These are phyloP conservation scores for Tetrahymena borealis DNA, from an alignment of 73 alveolate genomes.

Conservation along the genomic window DNA sequence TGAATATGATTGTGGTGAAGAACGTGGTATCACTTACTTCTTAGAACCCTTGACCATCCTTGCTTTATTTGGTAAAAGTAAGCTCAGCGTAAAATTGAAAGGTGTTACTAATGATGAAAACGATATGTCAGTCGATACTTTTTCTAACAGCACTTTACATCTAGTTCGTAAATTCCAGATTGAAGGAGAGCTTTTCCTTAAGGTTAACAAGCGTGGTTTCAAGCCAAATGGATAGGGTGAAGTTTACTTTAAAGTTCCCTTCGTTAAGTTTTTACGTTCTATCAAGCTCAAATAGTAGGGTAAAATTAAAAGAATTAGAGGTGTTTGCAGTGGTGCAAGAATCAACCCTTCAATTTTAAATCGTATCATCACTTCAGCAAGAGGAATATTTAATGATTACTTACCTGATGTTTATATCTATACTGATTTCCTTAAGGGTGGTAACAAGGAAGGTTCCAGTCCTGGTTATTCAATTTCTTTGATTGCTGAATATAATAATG, in stretches of 20 bases:
- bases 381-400: constrained; percentile 90
- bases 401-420: constrained; percentile 96
- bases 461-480: constrained; percentile 89
- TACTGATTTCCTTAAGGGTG: constrained; percentile 79
- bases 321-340: constrained; percentile 76
- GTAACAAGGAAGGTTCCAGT: constrained; percentile 53
- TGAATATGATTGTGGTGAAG: constrained; percentile 62
- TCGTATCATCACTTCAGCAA: constrained; percentile 66
- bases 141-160: constrained; percentile 20
- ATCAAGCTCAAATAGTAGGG: constrained; percentile 82
- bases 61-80: constrained; percentile 78
- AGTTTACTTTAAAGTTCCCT: constrained; percentile 58
- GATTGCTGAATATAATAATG: constrained; percentile 85
- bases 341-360: constrained; percentile 69
- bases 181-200: constrained; percentile 70
- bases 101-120: constrained; percentile 82
- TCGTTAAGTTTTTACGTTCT: constrained; percentile 66
- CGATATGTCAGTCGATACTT: constrained; percentile 72
- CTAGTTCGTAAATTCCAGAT: constrained; percentile 68
- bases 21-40: constrained; percentile 79
- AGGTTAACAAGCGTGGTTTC: constrained; percentile 73
- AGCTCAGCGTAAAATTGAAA: constrained; percentile 60
- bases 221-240: constrained; percentile 71
- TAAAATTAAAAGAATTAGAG: constrained; percentile 81
- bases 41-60: constrained; percentile 75